These are phyloP conservation scores for Polyporus tsugae DNA, from an alignment of 1,284 basidiomycete species.

Conservation along the genomic window DNA sequence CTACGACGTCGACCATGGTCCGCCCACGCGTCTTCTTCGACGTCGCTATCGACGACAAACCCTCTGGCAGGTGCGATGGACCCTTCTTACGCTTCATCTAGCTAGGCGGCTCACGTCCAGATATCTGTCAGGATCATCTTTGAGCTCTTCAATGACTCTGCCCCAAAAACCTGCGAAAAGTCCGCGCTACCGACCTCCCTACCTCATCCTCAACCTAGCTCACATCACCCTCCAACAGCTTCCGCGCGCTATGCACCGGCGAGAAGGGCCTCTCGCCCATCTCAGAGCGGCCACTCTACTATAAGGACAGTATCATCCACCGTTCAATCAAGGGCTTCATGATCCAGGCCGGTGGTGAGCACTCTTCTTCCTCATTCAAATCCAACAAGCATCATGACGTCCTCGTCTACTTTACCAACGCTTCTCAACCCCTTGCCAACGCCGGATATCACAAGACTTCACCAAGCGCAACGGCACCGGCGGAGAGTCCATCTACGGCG, in stretches of 20 bases:
- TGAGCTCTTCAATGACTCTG: constrained; percentile 80
- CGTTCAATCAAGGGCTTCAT: constrained; percentile 88
- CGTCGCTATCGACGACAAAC: constrained; percentile 59
- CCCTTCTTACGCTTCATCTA: constrained; percentile 7
- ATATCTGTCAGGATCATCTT: constrained; percentile 71
- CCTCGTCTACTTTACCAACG: not conserved
- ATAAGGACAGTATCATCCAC: constrained; percentile 84
- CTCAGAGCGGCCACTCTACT: constrained; percentile 77
- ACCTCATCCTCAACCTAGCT: constrained; percentile 12
- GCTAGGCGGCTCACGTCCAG: not conserved
- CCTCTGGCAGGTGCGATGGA: constrained; percentile 63
- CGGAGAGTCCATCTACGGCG: constrained; percentile 86
- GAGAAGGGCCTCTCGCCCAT: constrained; percentile 77
- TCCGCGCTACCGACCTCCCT: constrained; percentile 43
- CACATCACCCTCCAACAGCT: constrained; percentile 55
- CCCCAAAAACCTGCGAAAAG: constrained; percentile 91
- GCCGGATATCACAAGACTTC: constrained; percentile 57
- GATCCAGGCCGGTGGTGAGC: constrained; percentile 83
- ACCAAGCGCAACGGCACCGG: constrained; percentile 83
- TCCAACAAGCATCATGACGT: not conserved
- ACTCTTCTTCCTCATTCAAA: not conserved
- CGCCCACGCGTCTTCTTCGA: constrained; percentile 77
- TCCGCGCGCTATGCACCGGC: constrained; percentile 89
- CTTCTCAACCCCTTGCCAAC: not conserved
- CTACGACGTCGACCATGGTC: constrained; percentile 43